Conservation (phyloP, 768 basidiomycete species). For the Paxillus involutus region DNA sequence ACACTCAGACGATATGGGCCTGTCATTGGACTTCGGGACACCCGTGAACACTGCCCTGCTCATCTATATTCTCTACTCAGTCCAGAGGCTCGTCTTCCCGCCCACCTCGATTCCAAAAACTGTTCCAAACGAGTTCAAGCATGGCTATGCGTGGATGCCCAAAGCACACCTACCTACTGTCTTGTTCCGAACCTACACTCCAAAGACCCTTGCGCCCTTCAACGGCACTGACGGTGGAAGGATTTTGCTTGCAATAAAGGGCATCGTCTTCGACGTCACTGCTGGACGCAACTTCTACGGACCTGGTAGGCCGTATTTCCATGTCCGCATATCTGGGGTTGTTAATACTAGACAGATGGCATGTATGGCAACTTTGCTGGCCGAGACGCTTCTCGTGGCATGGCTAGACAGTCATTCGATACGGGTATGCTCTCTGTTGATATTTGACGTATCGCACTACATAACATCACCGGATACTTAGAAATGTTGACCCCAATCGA, state of each 20-base stretch:
- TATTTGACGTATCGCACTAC: neutral
- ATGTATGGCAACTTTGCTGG: constrained; percentile 99
- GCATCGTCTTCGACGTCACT: constrained; percentile 92
- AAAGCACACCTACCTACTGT: constrained; percentile 76
- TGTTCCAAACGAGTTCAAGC: constrained; percentile 70
- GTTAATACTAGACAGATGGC: constrained; percentile 55
- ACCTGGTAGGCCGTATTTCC: constrained; percentile 60
- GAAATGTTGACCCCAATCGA: constrained; percentile 92
- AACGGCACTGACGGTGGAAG: constrained; percentile 62
- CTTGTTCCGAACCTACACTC: constrained; percentile 76
- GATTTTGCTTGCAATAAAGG: constrained; percentile 84
- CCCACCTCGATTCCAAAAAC: constrained; percentile 47
- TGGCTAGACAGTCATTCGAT: constrained; percentile 98
- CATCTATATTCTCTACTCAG: constrained; percentile 75
- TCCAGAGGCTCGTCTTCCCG: constrained; percentile 74
- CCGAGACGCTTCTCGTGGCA: constrained; percentile 90
- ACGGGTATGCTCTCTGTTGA: constrained; percentile 49
- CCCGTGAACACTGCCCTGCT: constrained; percentile 80
- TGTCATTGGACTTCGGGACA: constrained; percentile 57
- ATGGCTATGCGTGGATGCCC: constrained; percentile 92
- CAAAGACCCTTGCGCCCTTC: constrained; percentile 70
- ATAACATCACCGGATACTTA: constrained; percentile 22
- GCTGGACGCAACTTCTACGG: constrained; percentile 91
- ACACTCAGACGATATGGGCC: constrained; percentile 18
- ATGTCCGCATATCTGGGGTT: neutral